Conservation (phyloP, 2,329 filamentous ascomycete species). For the Botrytis deweyae region DNA sequence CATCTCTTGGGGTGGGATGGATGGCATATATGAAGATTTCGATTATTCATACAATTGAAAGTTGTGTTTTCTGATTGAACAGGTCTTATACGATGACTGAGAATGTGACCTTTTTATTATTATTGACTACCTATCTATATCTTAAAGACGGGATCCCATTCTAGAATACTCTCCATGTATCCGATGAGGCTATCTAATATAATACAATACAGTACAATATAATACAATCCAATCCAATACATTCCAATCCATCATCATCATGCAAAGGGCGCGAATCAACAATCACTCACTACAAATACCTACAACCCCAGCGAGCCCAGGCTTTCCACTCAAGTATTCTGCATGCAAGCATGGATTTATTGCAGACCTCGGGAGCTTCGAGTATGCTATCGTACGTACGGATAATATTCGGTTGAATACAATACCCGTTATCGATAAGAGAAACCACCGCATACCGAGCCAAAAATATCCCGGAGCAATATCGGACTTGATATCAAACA, state of each 20-base stretch:
- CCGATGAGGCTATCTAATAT: too few relatives aligned
- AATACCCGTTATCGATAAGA: constrained; percentile 4
- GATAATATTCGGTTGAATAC: not conserved
- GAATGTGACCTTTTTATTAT: not conserved
- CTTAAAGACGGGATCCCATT: not conserved
- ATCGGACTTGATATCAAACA: not conserved
- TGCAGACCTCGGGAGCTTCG: not conserved
- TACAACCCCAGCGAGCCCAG: too few relatives aligned
- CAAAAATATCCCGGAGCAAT: not conserved
- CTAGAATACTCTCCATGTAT: not conserved
- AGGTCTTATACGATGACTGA: not conserved
- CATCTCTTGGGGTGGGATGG: not conserved
- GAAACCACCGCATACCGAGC: not conserved
- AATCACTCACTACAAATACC: not conserved
- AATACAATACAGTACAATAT: too few relatives aligned
- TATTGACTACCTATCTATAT: not conserved
- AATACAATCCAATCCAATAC: too few relatives aligned
- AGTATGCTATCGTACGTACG: not conserved
- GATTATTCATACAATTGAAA: not conserved
- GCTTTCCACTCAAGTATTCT: not conserved
- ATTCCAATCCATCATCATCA: not conserved
- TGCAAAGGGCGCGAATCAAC: not conserved
- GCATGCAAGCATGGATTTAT: not conserved
- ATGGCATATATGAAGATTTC: not conserved
- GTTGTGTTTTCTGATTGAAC: not conserved